These are phyloP conservation scores for Hypoxylon trugodes DNA, from an alignment of 495 filamentous ascomycete genomes.

Conservation along the genomic window DNA sequence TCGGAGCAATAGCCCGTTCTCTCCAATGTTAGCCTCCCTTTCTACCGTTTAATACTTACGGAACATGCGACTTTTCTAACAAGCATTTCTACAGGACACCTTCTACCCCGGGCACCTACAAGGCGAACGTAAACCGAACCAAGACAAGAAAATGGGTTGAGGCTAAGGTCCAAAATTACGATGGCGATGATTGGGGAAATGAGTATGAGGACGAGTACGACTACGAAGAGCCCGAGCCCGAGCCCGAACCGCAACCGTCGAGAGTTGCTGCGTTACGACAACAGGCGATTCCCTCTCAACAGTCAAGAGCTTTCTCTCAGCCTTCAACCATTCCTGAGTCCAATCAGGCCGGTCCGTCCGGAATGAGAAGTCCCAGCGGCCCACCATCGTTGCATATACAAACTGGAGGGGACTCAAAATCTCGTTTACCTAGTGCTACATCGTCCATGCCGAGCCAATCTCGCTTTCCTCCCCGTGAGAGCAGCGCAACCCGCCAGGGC, in stretches of 20 bases:
- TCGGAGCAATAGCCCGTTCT: slow-evolving; percentile 38
- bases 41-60: background rate
- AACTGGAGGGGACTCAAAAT: slow-evolving; percentile 15
- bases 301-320: slow-evolving; percentile 37
- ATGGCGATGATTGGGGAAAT: slow-evolving; percentile 93
- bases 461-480: slow-evolving; percentile 66
- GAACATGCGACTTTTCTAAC: no score
- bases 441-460: slow-evolving; percentile 35
- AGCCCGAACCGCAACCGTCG: slow-evolving; percentile 49
- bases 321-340: slow-evolving; percentile 10
- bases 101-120: slow-evolving; percentile 49
- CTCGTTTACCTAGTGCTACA: background rate
- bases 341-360: slow-evolving; percentile 7
- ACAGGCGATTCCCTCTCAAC: slow-evolving; percentile 20
- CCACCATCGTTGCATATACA: slow-evolving; percentile 37
- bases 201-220: slow-evolving; percentile 81
- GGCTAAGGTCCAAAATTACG: slow-evolving; percentile 86
- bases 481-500: slow-evolving; percentile 63
- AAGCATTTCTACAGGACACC: slow-evolving; percentile 45
- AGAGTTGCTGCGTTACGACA: slow-evolving; percentile 31
- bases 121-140: slow-evolving; percentile 83
- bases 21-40: slow-evolving; percentile 31
- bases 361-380: slow-evolving; percentile 19
- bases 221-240: slow-evolving; percentile 66
- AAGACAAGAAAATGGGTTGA: slow-evolving; percentile 97